Conservation (phyloP, 2,329 filamentous ascomycete species). For the Ophiocordyceps sinensis region DNA sequence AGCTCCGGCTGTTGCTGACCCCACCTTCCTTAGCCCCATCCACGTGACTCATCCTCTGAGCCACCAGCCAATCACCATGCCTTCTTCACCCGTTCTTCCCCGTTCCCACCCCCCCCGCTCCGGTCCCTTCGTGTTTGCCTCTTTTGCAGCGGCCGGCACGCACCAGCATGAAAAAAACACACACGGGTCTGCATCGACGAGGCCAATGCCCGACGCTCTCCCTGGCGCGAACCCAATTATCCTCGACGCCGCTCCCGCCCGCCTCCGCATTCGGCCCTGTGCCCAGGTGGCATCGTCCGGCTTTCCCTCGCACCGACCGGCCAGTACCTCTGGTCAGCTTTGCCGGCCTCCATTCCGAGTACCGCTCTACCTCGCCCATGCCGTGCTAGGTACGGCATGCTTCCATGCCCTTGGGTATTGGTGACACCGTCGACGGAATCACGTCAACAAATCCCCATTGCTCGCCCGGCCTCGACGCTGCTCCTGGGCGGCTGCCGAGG, state of each 20-base stretch:
- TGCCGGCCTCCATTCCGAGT: neutral
- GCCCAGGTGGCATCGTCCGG: neutral
- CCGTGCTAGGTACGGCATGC: neutral
- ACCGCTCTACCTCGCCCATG: neutral
- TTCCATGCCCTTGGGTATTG: neutral
- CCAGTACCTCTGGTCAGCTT: no score
- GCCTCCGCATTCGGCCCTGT: neutral
- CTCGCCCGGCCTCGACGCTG: neutral
- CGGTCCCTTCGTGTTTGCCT: neutral
- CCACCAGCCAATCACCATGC: no score
- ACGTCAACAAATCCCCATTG: neutral
- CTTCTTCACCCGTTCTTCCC: no score
- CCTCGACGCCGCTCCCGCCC: neutral
- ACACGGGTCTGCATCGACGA: neutral
- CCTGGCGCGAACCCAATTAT: neutral
- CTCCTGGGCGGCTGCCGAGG: neutral
- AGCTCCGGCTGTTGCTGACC: no score
- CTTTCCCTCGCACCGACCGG: neutral
- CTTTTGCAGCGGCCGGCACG: neutral
- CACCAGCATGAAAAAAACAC: neutral
- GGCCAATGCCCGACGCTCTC: neutral
- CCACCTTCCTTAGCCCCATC: no score
- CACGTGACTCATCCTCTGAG: no score
- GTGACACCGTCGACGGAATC: neutral
- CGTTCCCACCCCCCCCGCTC: neutral